Percentiles rank a stretch among this genome's conserved stretches.
These are phyloP conservation scores for Podila horticola DNA, from an alignment of 192 early-diverging fungal species.

Conservation along the genomic window DNA sequence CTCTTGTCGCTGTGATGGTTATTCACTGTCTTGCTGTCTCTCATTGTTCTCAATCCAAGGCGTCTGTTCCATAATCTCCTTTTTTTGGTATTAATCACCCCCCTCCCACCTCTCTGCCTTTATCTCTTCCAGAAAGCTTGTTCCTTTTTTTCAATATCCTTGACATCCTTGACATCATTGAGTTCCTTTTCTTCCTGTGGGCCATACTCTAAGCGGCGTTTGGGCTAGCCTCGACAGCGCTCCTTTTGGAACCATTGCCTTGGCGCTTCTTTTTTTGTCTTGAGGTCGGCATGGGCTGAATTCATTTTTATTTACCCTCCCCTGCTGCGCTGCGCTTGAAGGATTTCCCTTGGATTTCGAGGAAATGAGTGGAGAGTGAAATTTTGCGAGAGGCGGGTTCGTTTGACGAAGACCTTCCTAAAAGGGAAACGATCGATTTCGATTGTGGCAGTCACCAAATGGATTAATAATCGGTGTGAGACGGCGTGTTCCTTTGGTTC, in stretches of 20 bases:
- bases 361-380: background rate
- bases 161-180: background rate
- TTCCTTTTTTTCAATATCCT: background rate
- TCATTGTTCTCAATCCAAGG: background rate
- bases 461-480: background rate
- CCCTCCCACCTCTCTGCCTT: background rate
- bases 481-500: constrained; percentile 1
- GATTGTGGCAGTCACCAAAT: background rate
- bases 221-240: too few relatives aligned
- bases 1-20: background rate
- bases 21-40: background rate
- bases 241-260: too few relatives aligned
- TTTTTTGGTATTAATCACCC: background rate
- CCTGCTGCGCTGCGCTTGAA: constrained; percentile 1
- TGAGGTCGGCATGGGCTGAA: background rate
- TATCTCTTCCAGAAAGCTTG: background rate
- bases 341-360: background rate
- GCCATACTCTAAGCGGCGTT: background rate
- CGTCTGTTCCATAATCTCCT: background rate
- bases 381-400: background rate
- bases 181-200: background rate
- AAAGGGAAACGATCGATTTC: background rate
- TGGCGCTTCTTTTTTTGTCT: background rate
- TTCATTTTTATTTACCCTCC: background rate
- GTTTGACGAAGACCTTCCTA: background rate